Percentiles rank a stretch among this genome's conserved stretches.
Evolutionary conservation across 129 eudicot genomes (phyloP).

Genomic region (Erigeron canadensis): DNA sequence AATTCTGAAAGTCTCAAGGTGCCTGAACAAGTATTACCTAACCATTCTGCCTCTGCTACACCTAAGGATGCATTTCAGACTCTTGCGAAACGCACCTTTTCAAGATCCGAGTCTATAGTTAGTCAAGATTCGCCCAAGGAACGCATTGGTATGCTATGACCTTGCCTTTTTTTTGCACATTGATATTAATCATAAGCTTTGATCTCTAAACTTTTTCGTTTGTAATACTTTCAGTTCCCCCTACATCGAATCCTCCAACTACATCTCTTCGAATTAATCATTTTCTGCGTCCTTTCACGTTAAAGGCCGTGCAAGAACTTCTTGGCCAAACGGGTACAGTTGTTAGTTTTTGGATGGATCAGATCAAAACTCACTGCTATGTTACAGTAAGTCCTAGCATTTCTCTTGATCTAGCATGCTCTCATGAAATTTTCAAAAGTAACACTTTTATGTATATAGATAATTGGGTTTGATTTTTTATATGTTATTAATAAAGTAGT

Average conservation of each 20-base stretch:
- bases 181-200: neutral
- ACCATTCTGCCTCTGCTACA: slow-evolving; percentile 41
- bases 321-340: slow-evolving; percentile 82
- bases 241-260: slow-evolving; percentile 63
- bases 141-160: slow-evolving; percentile 62
- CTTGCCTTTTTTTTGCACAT: slow-evolving; percentile 2
- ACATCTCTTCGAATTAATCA: slow-evolving; percentile 74
- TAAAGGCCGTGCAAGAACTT: slow-evolving; percentile 95
- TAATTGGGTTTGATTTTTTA: too few species aligned
- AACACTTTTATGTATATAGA: too few species aligned
- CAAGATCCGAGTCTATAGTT: slow-evolving; percentile 48
- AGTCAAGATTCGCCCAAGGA: slow-evolving; percentile 65
- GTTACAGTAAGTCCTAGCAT: slow-evolving; percentile 55
- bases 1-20: slow-evolving; percentile 53
- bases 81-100: slow-evolving; percentile 39
- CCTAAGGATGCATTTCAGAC: slow-evolving; percentile 48
- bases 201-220: neutral
- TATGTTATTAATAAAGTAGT: too few species aligned
- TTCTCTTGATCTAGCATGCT: slow-evolving; percentile 5
- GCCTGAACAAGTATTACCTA: slow-evolving; percentile 39
- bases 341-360: slow-evolving; percentile 96
- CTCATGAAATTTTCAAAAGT: neutral
- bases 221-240: slow-evolving; percentile 57
- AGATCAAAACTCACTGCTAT: slow-evolving; percentile 93
- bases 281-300: slow-evolving; percentile 89